Percentiles rank a stretch among this genome's conserved stretches.
Evolutionary conservation across 306 rosid genomes (phyloP).

Genomic region (Clitoria ternatea): DNA sequence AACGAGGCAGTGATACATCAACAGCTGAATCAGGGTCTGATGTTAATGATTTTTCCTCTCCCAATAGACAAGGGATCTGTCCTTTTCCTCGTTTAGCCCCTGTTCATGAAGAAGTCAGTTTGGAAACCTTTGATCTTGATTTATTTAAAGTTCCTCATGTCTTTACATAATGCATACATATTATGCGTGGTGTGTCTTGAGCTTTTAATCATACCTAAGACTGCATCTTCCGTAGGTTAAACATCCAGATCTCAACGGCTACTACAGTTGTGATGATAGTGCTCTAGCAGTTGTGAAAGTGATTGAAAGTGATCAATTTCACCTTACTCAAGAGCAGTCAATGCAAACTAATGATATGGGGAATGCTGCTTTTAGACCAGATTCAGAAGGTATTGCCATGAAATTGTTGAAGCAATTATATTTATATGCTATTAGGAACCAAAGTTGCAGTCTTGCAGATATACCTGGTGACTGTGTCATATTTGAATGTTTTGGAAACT

Average conservation of each 20-base stretch:
- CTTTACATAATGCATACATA: neutral
- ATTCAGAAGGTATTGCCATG: constrained; percentile 55
- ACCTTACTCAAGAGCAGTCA: constrained; percentile 29
- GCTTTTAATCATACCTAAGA: neutral
- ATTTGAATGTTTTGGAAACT: constrained; percentile 6
- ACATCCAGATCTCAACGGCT: constrained; percentile 55
- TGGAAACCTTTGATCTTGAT: neutral
- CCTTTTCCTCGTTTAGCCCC: constrained; percentile 56
- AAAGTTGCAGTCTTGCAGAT: neutral
- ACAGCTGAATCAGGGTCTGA: constrained; percentile 70
- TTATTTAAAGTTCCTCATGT: constrained; percentile 9
- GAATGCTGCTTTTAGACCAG: constrained; percentile 31
- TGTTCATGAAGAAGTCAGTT: constrained; percentile 80
- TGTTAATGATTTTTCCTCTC: constrained; percentile 67
- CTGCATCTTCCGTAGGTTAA: constrained; percentile 35
- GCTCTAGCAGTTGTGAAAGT: constrained; percentile 36
- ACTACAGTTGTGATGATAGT: constrained; percentile 78
- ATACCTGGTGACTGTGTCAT: constrained; percentile 3
- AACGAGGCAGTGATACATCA: constrained; percentile 58
- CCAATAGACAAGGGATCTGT: constrained; percentile 44
- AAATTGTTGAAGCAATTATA: constrained; percentile 7
- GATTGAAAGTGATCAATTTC: constrained; percentile 28
- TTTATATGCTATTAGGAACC: constrained; percentile 6
- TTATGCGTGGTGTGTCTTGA: neutral
- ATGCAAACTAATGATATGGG: constrained; percentile 22